Conservation (phyloP, 2,329 filamentous ascomycete species). For the Alternaria gansuensis region DNA sequence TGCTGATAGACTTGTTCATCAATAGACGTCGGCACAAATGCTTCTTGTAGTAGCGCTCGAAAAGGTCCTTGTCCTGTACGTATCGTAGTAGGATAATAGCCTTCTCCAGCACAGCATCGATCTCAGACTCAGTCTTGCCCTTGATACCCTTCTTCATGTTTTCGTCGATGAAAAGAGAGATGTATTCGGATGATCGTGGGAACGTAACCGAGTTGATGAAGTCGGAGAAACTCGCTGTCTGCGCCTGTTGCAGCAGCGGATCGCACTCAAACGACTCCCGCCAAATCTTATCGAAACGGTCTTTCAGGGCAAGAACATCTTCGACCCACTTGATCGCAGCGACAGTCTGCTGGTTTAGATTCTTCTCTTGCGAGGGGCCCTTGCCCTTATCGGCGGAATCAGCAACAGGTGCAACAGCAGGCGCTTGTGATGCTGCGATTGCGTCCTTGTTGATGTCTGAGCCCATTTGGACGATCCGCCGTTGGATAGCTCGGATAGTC, state of each 20-base stretch:
- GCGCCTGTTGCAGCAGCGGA: slow-evolving; percentile 77
- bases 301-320: slow-evolving; percentile 84
- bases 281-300: slow-evolving; percentile 87
- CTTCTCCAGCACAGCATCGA: slow-evolving; percentile 85
- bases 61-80: slow-evolving; percentile 89
- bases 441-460: slow-evolving; percentile 79
- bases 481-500: slow-evolving; percentile 75
- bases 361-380: slow-evolving; percentile 55
- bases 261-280: slow-evolving; percentile 76
- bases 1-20: slow-evolving; percentile 87
- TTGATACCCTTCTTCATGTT: slow-evolving; percentile 93
- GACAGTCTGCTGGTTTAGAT: slow-evolving; percentile 78
- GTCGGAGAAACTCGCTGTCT: slow-evolving; percentile 87
- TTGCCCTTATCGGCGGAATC: slow-evolving; percentile 63
- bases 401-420: slow-evolving; percentile 52
- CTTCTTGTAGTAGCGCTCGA: slow-evolving; percentile 98
- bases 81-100: slow-evolving; percentile 89
- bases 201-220: slow-evolving; percentile 86
- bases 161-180: slow-evolving; percentile 96
- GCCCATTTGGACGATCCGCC: slow-evolving; percentile 80
- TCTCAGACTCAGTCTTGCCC: slow-evolving; percentile 87
- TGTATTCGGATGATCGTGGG: slow-evolving; percentile 82
- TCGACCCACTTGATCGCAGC: slow-evolving; percentile 96
- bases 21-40: slow-evolving; percentile 88
- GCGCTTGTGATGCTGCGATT: slow-evolving; percentile 64